These are phyloP conservation scores for Passiflora organensis DNA, from an alignment of 345 rosid genomes.

Conservation along the genomic window DNA sequence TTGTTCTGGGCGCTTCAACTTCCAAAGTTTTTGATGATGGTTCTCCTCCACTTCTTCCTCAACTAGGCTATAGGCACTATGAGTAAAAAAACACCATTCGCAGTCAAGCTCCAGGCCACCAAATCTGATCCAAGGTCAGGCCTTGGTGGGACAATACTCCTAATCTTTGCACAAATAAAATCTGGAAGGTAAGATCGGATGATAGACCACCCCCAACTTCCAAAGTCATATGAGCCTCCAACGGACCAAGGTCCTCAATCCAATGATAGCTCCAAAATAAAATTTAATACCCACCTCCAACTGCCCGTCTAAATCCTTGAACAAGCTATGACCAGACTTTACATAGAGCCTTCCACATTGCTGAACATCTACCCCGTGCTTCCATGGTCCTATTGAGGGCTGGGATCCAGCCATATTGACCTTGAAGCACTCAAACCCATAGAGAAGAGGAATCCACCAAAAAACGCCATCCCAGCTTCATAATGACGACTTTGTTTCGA, in stretches of 20 bases:
- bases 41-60: not conserved
- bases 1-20: not conserved
- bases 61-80: not conserved
- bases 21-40: not conserved
- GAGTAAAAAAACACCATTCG: not conserved
- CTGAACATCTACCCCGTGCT: not conserved
- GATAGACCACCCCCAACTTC: too few species aligned
- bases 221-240: too few species aligned
- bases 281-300: not conserved
- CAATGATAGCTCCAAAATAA: not conserved
- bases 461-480: not conserved
- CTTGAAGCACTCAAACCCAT: not conserved
- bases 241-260: too few species aligned
- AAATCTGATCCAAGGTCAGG: too few species aligned
- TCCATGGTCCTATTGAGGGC: not conserved
- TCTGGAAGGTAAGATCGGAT: not conserved
- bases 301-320: not conserved
- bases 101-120: not conserved
- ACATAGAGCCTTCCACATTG: not conserved
- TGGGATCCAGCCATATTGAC: not conserved
- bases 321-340: not conserved
- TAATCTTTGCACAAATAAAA: not conserved
- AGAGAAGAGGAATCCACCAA: not conserved
- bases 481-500: not conserved
- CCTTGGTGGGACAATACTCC: not conserved